Percentiles rank a stretch among this genome's conserved stretches.
phyloP scores from a whole-genome alignment of 345 rosid species.

The Eucalyptus tenuipes region DNA sequence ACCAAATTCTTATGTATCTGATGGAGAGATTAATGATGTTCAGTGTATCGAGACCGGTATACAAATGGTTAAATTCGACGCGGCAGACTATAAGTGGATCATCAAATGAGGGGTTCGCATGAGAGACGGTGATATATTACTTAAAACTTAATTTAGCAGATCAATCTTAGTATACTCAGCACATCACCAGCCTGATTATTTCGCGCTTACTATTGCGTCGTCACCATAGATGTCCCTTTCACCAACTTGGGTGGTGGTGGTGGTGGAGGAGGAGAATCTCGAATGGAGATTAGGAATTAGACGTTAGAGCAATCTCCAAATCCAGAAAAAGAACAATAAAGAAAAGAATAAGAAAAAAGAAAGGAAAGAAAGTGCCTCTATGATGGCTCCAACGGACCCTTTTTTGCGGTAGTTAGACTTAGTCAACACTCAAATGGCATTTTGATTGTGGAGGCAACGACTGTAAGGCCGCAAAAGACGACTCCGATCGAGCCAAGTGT shows the following conservation, averaged over 20 bases:
- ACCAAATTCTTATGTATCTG: not conserved
- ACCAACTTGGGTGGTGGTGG: not conserved
- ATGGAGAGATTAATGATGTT: not conserved
- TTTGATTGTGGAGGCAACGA: not conserved
- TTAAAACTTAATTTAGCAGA: not conserved
- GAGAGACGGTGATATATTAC: not conserved
- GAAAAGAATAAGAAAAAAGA: not conserved
- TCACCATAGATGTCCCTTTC: not conserved
- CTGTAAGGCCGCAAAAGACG: not conserved
- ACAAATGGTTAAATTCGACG: not conserved
- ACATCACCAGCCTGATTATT: not conserved
- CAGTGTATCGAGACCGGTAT: accelerated
- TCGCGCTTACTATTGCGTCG: not conserved
- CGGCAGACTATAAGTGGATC: not conserved
- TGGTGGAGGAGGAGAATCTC: not conserved
- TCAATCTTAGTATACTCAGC: not conserved
- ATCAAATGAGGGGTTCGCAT: not conserved
- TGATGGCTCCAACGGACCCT: not conserved
- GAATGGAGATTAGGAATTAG: not conserved
- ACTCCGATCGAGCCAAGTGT: not conserved
- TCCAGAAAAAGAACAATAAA: not conserved
- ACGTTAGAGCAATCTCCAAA: not conserved
- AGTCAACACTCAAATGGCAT: not conserved
- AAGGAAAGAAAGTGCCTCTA: not conserved
- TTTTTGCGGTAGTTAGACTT: not conserved